Percentiles rank a stretch among this genome's conserved stretches.
phyloP scores from a whole-genome alignment of 176 grass and related monocot species.

The Carex scoparia region DNA sequence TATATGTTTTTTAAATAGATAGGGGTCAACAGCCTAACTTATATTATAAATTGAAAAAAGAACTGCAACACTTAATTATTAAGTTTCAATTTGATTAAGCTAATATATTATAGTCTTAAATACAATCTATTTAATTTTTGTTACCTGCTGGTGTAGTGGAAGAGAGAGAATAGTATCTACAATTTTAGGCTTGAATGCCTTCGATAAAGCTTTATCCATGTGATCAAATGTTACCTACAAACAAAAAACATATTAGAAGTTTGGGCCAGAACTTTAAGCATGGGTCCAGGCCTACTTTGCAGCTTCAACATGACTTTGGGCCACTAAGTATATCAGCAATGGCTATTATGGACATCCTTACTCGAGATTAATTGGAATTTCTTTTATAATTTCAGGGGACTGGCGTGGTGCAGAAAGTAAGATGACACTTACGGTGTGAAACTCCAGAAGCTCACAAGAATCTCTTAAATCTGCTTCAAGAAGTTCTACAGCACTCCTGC shows the following conservation, averaged over 20 bases:
- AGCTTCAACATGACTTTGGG: background rate
- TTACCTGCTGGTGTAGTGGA: constrained; percentile 97
- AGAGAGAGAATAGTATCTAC: constrained; percentile 87
- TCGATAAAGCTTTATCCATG: constrained; percentile 85
- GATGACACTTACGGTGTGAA: constrained; percentile 51
- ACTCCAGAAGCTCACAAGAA: constrained; percentile 32
- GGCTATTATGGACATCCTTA: background rate
- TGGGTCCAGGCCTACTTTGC: background rate
- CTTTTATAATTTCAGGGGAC: background rate
- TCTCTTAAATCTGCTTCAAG: constrained; percentile 62
- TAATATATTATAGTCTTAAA: background rate
- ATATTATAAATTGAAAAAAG: too few relatives aligned
- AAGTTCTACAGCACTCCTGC: constrained; percentile 79
- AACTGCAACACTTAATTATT: background rate
- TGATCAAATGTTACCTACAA: constrained; percentile 90
- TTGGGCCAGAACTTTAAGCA: background rate
- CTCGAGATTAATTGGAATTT: background rate
- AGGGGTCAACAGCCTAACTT: too few relatives aligned
- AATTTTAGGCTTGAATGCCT: constrained; percentile 66
- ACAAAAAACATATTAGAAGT: background rate
- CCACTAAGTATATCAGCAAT: background rate
- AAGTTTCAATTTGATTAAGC: background rate
- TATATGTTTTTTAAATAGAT: too few relatives aligned
- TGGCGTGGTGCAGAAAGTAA: background rate
- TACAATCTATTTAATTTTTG: background rate